Conservation (phyloP, 164 flowering plant genomes). For the Cinnamomum chago region DNA sequence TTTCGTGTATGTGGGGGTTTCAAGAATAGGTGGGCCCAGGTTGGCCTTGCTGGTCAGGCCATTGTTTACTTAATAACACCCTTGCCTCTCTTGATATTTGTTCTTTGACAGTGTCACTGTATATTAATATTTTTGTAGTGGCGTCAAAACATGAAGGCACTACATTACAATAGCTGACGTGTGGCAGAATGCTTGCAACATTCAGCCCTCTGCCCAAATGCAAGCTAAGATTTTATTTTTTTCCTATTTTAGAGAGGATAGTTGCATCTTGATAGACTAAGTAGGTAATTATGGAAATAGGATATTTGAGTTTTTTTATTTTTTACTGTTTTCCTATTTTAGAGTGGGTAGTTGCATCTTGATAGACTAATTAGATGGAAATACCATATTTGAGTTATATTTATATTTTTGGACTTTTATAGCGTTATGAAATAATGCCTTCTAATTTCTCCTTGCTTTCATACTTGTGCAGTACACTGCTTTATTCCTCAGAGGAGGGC, state of each 20-base stretch:
- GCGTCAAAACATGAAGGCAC: background rate
- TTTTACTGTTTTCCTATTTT: background rate
- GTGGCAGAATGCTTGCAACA: background rate
- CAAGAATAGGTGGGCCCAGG: too few species aligned
- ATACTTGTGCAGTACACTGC: constrained; percentile 53
- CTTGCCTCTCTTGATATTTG: too few species aligned
- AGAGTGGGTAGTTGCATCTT: background rate
- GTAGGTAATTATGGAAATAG: background rate
- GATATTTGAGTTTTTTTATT: background rate
- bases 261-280: background rate
- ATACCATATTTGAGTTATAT: background rate
- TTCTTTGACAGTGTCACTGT: too few species aligned
- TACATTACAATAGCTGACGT: background rate
- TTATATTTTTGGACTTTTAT: background rate
- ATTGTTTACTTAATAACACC: too few species aligned
- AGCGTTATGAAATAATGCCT: background rate
- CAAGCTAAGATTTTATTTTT: background rate
- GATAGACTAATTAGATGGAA: background rate
- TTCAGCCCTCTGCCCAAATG: background rate
- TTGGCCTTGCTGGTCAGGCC: too few species aligned
- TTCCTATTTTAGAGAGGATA: background rate
- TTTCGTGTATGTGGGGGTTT: too few species aligned
- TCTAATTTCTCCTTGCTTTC: constrained; percentile 1
- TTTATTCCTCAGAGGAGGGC: constrained; percentile 66
- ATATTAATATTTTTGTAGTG: background rate